A percentile compares a stretch with the other conserved stretches of the same genome.
Evolutionary conservation across 148 eudicot species (phyloP).

Genomic region (Vaccinium vitisidaea): DNA sequence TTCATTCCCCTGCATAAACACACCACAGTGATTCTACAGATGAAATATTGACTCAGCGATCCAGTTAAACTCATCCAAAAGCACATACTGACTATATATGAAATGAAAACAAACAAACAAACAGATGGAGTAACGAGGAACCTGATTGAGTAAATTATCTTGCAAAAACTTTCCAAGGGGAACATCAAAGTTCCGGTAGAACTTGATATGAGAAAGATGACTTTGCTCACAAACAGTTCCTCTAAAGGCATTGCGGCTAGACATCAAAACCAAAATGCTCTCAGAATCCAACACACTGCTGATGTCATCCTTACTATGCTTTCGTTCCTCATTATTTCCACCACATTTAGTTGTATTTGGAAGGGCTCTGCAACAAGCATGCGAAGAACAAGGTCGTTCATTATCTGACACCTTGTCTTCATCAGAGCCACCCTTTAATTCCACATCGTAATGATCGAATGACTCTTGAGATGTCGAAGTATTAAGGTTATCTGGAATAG

Average conservation of each 20-base stretch:
- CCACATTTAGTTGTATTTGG: slow-evolving; percentile 27
- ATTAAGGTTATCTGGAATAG: slow-evolving; percentile 24
- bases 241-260: slow-evolving; percentile 65
- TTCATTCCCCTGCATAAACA: background rate
- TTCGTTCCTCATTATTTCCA: slow-evolving; percentile 42
- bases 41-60: background rate
- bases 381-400: slow-evolving; percentile 19
- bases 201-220: slow-evolving; percentile 87
- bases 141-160: slow-evolving; percentile 87
- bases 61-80: slow-evolving; percentile 11
- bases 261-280: slow-evolving; percentile 88
- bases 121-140: slow-evolving; percentile 19
- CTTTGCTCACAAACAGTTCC: slow-evolving; percentile 87
- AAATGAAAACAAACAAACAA: background rate
- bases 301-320: slow-evolving; percentile 48
- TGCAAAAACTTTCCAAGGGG: slow-evolving; percentile 81
- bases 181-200: slow-evolving; percentile 83
- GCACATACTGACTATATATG: background rate
- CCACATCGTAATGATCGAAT: slow-evolving; percentile 26
- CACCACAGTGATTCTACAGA: background rate
- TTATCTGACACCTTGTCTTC: slow-evolving; percentile 34
- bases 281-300: slow-evolving; percentile 72
- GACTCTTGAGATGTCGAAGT: slow-evolving; percentile 31
- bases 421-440: slow-evolving; percentile 30
- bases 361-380: slow-evolving; percentile 11